Base-by-base conservation (phyloP, 1,139 yeast species). In the Yamadazyma membranifaciens region DNA sequence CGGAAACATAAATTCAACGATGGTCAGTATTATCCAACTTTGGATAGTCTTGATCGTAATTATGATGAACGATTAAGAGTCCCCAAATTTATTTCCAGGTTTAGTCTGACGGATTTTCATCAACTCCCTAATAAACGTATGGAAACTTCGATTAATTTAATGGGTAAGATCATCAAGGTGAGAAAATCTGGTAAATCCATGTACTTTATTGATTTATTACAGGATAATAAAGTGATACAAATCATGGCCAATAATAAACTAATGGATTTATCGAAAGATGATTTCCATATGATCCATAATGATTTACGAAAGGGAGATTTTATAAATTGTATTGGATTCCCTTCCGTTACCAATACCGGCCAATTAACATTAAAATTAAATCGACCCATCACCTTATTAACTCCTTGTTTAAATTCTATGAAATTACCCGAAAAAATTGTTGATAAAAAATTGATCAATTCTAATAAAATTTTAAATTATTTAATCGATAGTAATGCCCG, bases 271-370 rank as follows among this genome's bases (percentile, higher is more conserved):
- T 40, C 63, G 0, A 62, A 59, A 29, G 76, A 69, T 0, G 69
- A 66, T 31, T 86, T 86, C 52, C 57, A 62, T 11, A 54, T 59
- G 1, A 44, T 54, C 1, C 83, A 81, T 54, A 60, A 60, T 3
- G 57, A 67, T 31, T 63, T 88, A 33, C 69, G 82, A 36, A 73
- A 76, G 27, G 97, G 97, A 0, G 98, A 91, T 57, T 75, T 73
- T 35, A 65, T 89, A 2, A 66, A 77, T 6, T 78, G 81, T 27
- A 51, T 63, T 4, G 98, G 98, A 0, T 55, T 55, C 15, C 89
- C 96, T 0, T 86, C 94, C 30, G 59, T 76, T 3, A 87, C 97
- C 0, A 79, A 82, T 41, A 78, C 81, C 1, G 95, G 95, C 0
- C 94, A 87, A 53, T 64, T 91, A 10, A 84, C 96, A 1, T 55